phyloP scores from a whole-genome alignment of 169 alveolate species.

The Cryptosporidium bovis region DNA sequence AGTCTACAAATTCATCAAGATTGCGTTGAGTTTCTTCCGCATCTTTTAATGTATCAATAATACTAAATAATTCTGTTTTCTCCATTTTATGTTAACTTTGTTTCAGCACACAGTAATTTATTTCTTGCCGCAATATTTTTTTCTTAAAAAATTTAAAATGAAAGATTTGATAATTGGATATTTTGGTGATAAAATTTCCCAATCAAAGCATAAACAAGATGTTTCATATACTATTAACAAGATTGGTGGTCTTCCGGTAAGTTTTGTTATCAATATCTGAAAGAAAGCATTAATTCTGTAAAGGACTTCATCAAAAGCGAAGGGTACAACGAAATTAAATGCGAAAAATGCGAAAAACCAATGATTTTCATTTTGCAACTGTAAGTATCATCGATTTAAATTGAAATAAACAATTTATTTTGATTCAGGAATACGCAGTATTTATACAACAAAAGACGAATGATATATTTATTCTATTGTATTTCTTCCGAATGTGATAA shows the following conservation, averaged over 20 bases:
- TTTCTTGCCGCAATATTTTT: slow-evolving; percentile 15
- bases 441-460: slow-evolving; percentile 5
- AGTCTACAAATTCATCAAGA: slow-evolving; percentile 61
- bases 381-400: slow-evolving; percentile 21
- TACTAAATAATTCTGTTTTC: slow-evolving; percentile 7
- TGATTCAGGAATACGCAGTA: slow-evolving; percentile 44
- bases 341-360: slow-evolving; percentile 13
- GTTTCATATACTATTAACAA: slow-evolving; percentile 3
- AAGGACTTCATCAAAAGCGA: slow-evolving; percentile 21
- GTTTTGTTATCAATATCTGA: neutral
- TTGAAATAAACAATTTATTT: neutral
- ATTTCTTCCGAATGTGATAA: neutral
- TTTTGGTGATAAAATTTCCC: slow-evolving; percentile 1
- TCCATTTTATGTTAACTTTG: neutral
- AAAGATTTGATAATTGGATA: slow-evolving; percentile 33
- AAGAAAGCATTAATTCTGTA: neutral
- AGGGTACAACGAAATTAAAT: neutral
- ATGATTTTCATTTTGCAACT: slow-evolving; percentile 40
- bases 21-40: slow-evolving; percentile 34
- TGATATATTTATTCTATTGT: slow-evolving; percentile 35
- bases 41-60: slow-evolving; percentile 35
- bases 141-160: neutral
- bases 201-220: neutral
- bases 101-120: neutral
- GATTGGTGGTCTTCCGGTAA: slow-evolving; percentile 66